Conservation (phyloP, 2,329 filamentous ascomycete species). For the Ascochyta clinopodiicola region DNA sequence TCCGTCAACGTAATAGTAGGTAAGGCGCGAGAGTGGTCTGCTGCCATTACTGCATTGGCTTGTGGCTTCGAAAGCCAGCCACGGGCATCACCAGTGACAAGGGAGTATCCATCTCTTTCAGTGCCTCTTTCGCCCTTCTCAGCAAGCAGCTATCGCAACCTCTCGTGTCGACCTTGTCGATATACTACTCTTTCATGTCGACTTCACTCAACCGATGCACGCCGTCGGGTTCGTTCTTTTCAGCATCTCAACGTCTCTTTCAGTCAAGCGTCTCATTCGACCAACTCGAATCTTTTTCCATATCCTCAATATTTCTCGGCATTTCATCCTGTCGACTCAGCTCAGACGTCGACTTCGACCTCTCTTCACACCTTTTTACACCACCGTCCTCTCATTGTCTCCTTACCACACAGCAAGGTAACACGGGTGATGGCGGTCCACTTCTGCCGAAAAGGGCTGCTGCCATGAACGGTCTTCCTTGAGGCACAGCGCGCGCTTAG, state of each 20-base stretch:
- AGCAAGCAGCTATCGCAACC: too few relatives aligned
- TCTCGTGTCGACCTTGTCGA: too few relatives aligned
- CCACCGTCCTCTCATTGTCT: conserved; percentile 5
- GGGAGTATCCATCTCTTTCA: neutral
- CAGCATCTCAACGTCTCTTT: neutral
- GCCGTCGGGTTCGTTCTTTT: neutral
- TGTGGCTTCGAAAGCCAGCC: neutral
- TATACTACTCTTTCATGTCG: neutral
- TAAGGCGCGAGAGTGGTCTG: too few relatives aligned
- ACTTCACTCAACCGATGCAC: neutral
- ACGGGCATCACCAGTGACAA: neutral
- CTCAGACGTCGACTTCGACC: neutral
- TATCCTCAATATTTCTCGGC: neutral
- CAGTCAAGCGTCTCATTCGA: neutral
- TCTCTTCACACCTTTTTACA: conserved; percentile 1
- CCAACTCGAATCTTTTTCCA: neutral
- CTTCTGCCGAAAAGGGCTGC: conserved; percentile 11
- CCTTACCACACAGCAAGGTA: conserved; percentile 12
- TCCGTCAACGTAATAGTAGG: too few relatives aligned
- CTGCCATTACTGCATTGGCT: too few relatives aligned
- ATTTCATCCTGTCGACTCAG: neutral
- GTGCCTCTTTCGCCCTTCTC: too few relatives aligned
- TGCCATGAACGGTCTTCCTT: conserved; percentile 15
- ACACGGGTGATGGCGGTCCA: conserved; percentile 9
- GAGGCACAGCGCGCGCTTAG: conserved; percentile 12